A percentile compares a stretch with the other conserved stretches of the same genome.
phyloP scores from a whole-genome alignment of 129 eudicot genomes.

The Artemisia annua region DNA sequence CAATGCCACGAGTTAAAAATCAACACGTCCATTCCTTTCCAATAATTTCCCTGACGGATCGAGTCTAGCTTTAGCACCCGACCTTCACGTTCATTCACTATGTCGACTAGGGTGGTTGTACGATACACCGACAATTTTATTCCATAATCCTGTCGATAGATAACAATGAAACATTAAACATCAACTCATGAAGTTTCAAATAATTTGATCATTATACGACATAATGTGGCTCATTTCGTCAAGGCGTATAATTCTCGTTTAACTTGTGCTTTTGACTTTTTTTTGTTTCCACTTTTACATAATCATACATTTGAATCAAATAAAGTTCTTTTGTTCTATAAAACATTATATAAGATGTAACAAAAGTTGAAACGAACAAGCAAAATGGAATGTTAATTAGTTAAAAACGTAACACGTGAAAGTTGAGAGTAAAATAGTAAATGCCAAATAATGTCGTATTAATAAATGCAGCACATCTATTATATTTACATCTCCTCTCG shows the following conservation, averaged over 20 bases:
- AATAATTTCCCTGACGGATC: conserved; percentile 49
- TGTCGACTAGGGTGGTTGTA: conserved; percentile 64
- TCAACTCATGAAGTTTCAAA: neutral
- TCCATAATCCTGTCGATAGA: conserved; percentile 53
- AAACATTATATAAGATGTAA: neutral
- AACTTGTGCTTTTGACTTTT: no score
- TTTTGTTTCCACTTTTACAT: no score
- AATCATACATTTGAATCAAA: no score
- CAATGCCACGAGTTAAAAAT: conserved; percentile 89
- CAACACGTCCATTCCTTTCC: conserved; percentile 76
- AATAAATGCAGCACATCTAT: conserved; percentile 26
- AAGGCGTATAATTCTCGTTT: no score
- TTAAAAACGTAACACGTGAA: conserved; percentile 19
- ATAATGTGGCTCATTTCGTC: no score
- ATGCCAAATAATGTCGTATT: conserved; percentile 28
- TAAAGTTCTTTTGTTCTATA: neutral
- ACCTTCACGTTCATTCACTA: conserved; percentile 48
- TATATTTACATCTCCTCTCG: conserved; percentile 26
- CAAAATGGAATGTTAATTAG: conserved; percentile 8
- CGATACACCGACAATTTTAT: conserved; percentile 58
- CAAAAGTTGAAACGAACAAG: neutral
- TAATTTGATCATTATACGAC: neutral
- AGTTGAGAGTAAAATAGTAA: conserved; percentile 11
- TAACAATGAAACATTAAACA: neutral
- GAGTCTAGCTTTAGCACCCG: conserved; percentile 66